These are phyloP conservation scores for Ilyonectria sp. DNA, from an alignment of 2,329 filamentous ascomycete species.

Conservation along the genomic window DNA sequence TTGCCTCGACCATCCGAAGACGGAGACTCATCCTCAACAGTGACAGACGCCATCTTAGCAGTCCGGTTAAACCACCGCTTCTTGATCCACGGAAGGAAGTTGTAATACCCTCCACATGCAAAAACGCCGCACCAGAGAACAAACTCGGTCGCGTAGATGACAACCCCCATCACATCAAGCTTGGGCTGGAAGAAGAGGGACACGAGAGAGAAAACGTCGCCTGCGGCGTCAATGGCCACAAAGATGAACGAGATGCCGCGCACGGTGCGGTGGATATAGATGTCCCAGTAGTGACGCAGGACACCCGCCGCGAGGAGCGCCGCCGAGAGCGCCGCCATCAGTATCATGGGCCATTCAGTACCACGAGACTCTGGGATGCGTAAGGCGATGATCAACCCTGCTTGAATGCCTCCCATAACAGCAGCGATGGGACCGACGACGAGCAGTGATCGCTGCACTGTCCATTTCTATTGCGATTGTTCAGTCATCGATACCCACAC, in stretches of 20 bases:
- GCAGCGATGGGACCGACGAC: slow-evolving; percentile 66
- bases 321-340: slow-evolving; percentile 79
- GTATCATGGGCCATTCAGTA: slow-evolving; percentile 72
- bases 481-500: slow-evolving; percentile 16
- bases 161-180: slow-evolving; percentile 73
- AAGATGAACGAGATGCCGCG: slow-evolving; percentile 82
- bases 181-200: slow-evolving; percentile 74
- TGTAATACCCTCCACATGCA: slow-evolving; percentile 75
- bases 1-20: slow-evolving; percentile 11
- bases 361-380: slow-evolving; percentile 60
- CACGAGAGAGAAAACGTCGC: slow-evolving; percentile 77
- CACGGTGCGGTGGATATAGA: slow-evolving; percentile 76
- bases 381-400: slow-evolving; percentile 71
- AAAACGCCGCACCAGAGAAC: slow-evolving; percentile 78
- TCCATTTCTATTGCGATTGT: slow-evolving; percentile 62
- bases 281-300: slow-evolving; percentile 78
- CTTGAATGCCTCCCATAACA: slow-evolving; percentile 72
- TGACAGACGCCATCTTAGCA: slow-evolving; percentile 7
- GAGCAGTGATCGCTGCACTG: slow-evolving; percentile 61
- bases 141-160: slow-evolving; percentile 78
- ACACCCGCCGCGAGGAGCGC: slow-evolving; percentile 76
- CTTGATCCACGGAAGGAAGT: slow-evolving; percentile 68
- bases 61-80: slow-evolving; percentile 27
- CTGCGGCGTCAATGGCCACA: slow-evolving; percentile 77
- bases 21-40: background rate